A percentile compares a stretch with the other conserved stretches of the same genome.
phyloP scores from a whole-genome alignment of 208 protist species.

The Leishmania tarentolae region DNA sequence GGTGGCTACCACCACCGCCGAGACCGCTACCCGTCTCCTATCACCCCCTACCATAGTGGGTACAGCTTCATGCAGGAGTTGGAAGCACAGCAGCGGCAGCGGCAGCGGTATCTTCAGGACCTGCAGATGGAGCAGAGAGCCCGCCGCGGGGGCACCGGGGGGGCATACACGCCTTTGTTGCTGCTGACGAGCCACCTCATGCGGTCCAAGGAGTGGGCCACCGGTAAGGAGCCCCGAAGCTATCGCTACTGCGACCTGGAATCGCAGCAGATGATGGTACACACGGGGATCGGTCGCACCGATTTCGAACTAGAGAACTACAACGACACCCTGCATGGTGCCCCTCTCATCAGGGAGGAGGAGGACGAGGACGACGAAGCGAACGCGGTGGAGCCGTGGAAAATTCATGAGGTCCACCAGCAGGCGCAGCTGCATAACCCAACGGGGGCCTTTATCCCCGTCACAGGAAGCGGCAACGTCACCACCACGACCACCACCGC shows the following conservation, averaged over 20 bases:
- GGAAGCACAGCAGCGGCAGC: constrained; percentile 23
- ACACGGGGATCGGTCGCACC: background rate
- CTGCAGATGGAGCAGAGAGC: constrained; percentile 20
- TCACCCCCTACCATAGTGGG: constrained; percentile 15
- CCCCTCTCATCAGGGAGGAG: constrained; percentile 9
- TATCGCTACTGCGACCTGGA: constrained; percentile 31
- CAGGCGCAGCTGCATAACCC: background rate
- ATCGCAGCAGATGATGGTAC: constrained; percentile 34
- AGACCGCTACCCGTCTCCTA: constrained; percentile 2
- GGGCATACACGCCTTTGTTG: constrained; percentile 17
- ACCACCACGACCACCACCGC: background rate
- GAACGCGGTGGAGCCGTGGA: background rate
- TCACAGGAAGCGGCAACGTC: too few relatives aligned
- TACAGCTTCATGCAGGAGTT: constrained; percentile 22
- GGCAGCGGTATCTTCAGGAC: constrained; percentile 12
- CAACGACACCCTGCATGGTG: constrained; percentile 45
- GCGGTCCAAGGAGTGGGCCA: constrained; percentile 2
- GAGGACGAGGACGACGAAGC: background rate
- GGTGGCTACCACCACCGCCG: constrained; percentile 3
- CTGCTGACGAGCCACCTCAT: constrained; percentile 25
- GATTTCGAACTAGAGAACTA: constrained; percentile 37
- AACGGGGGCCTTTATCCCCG: background rate
- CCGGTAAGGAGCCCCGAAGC: constrained; percentile 1
- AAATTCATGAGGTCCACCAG: background rate
- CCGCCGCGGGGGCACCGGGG: constrained; percentile 7